Evolutionary conservation across 139 green algal genomes (phyloP).

Genomic region (Nannochloris sp.): DNA sequence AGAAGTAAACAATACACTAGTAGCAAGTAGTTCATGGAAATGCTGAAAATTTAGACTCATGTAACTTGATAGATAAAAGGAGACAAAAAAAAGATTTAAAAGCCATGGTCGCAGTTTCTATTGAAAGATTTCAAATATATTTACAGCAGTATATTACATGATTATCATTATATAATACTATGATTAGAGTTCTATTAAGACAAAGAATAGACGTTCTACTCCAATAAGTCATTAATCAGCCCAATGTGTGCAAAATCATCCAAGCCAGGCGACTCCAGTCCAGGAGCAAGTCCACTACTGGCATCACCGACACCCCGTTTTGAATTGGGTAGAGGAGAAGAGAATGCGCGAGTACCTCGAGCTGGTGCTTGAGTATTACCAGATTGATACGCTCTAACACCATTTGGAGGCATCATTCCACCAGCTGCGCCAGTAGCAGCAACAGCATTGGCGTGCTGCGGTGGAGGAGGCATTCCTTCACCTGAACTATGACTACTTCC

Average conservation of each 20-base stretch:
- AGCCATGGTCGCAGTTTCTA: background rate
- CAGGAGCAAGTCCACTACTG: background rate
- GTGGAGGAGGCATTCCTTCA: background rate
- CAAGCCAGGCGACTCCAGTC: constrained; percentile 58
- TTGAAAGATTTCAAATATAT: no score
- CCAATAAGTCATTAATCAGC: constrained; percentile 70
- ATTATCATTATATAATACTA: background rate
- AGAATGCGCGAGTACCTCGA: no score
- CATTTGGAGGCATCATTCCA: no score
- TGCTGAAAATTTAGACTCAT: no score
- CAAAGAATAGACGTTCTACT: constrained; percentile 16
- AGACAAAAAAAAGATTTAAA: background rate
- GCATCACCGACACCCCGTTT: background rate
- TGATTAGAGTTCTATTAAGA: background rate
- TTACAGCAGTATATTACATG: no score
- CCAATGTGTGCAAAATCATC: constrained; percentile 82
- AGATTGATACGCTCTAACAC: no score
- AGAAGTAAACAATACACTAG: constrained; percentile 44
- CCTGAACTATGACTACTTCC: no score
- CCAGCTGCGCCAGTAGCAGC: no score
- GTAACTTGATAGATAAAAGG: background rate
- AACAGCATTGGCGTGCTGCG: background rate
- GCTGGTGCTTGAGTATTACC: no score
- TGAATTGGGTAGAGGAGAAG: no score
- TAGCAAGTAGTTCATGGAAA: background rate